A percentile compares a stretch with the other conserved stretches of the same genome.
Evolutionary conservation across 192 early-diverging fungal genomes (phyloP).

Genomic region (Radiomyces spectabilis): DNA sequence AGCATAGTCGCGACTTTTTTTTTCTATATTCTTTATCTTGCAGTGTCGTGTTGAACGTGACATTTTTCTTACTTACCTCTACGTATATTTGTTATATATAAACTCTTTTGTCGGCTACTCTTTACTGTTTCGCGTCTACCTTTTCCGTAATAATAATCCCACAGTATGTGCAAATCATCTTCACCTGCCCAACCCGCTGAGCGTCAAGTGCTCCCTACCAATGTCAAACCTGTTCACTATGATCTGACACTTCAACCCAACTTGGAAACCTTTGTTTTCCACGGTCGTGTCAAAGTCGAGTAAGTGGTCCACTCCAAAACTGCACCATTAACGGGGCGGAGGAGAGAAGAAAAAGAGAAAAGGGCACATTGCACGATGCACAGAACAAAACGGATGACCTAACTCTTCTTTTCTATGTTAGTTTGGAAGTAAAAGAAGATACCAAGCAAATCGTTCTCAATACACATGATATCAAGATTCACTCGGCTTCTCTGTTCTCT

Average conservation of each 20-base stretch:
- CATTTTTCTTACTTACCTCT: too few species aligned
- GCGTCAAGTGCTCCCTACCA: constrained; percentile 75
- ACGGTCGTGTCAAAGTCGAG: constrained; percentile 70
- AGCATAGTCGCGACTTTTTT: too few species aligned
- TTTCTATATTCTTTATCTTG: too few species aligned
- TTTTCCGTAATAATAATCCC: too few species aligned
- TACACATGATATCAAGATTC: constrained; percentile 57
- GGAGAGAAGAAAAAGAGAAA: not conserved
- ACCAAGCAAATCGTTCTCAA: constrained; percentile 63
- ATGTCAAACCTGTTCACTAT: constrained; percentile 81
- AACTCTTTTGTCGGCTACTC: too few species aligned
- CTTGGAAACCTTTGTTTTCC: constrained; percentile 71
- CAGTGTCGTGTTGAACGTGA: too few species aligned
- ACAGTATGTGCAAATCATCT: too few species aligned
- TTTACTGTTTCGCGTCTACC: too few species aligned
- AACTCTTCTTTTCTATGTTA: constrained; percentile 1
- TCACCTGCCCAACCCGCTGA: too few species aligned
- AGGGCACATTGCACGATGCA: not conserved
- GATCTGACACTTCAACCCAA: constrained; percentile 72
- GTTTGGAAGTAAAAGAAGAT: constrained; percentile 52
- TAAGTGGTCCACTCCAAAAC: constrained; percentile 23
- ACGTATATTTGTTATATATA: too few species aligned
- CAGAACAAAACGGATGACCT: not conserved
- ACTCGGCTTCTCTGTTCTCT: constrained; percentile 38
- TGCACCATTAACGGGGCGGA: not conserved